Base-by-base conservation (phyloP, 2,329 filamentous ascomycete genomes). In the Phaeophleospora eucalypticola region DNA sequence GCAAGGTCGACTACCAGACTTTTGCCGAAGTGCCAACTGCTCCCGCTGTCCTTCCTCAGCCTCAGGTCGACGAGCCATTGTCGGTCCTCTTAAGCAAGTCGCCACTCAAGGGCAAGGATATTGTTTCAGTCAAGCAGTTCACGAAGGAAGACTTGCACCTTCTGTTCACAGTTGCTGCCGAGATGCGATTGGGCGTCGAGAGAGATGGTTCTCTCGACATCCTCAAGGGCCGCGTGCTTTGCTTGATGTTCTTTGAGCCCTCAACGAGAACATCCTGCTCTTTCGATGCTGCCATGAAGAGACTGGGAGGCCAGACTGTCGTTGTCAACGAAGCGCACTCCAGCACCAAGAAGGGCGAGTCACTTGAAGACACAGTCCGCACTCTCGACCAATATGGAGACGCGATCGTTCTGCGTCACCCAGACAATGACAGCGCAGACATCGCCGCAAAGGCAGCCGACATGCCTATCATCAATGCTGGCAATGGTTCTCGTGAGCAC, bases 271-370 rank as follows among this genome's bases (percentile, higher is more conserved):
- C 93, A 4, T 96, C 91, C 10, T 83, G 87, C 32, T 98, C 93
- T 3, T 98, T 98, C 61, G 93, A 98, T 65, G 87, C 91, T 46
- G 93, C 93, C 35, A 98, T 98, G 93, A 94, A 98, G 76, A 86
- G 94, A 43, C 84, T 98, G 4, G 93, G 93, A 58, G 93, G 93
- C 39, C 81, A 89, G 40, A 91, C 86, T 2, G 79, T 98, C 44
- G 78, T 84, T 43, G 84, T 97, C 63, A 77, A 89, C 34, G 94
- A 91, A 2, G 80, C 83, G 4, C 82, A 87, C 58, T 96, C 91
- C 2, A 95, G 88, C 12, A 90, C 90, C 3, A 81, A 90, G 69
- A 98, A 98, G 79, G 93, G 93, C 35, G 93, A 98, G 74, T 84
- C 85, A 3, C 80, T 98, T 15, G 88, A 93, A 64, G 93, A 98